Conservation (phyloP, 495 filamentous ascomycete genomes). For the Amphirosellinia nigrospora region DNA sequence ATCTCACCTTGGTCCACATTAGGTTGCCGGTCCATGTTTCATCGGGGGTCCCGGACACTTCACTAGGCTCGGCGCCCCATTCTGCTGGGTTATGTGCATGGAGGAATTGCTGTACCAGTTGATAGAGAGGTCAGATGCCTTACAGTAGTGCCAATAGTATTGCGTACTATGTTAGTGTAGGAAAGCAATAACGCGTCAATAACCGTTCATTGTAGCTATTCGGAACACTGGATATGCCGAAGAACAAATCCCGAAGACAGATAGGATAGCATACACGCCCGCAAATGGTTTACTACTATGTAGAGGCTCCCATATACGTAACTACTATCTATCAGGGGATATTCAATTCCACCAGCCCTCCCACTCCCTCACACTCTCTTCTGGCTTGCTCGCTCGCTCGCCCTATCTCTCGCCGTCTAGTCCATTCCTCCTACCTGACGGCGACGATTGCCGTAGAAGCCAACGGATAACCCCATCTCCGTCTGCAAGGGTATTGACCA, state of each 20-base stretch:
- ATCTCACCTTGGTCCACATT: conserved; percentile 18
- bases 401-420: no score
- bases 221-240: background rate
- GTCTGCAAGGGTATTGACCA: background rate
- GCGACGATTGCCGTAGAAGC: background rate
- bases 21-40: background rate
- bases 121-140: background rate
- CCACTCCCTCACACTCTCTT: background rate
- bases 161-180: background rate
- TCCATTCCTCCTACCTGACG: no score
- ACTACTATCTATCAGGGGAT: background rate
- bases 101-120: background rate
- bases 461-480: background rate
- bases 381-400: no score
- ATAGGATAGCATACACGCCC: background rate
- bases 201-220: background rate
- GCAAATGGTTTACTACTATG: background rate
- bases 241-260: background rate
- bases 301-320: background rate
- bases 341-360: background rate
- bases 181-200: background rate
- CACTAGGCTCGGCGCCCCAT: conserved; percentile 11
- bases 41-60: conserved; percentile 5
- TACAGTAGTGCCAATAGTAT: background rate
- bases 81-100: conserved; percentile 6